Conservation (phyloP, 257 asterid genomes). For the Perilla frutescens region DNA sequence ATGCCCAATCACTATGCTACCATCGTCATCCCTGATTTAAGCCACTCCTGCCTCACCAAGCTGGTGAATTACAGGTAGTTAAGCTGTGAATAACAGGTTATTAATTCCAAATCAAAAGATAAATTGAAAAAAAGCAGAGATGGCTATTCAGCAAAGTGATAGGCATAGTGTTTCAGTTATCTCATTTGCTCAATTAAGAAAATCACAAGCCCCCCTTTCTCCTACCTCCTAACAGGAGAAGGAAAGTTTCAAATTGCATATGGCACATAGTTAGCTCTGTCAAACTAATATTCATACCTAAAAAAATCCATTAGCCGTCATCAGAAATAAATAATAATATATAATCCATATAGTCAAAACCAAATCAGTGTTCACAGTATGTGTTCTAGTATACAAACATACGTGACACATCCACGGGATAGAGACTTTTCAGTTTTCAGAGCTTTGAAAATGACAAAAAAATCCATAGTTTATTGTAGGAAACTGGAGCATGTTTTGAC, state of each 20-base stretch:
- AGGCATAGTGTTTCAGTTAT: background rate
- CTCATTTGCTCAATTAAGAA: background rate
- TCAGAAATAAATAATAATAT: background rate
- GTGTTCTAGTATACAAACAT: background rate
- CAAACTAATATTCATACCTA: background rate
- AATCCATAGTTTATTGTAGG: background rate
- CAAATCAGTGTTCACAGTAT: background rate
- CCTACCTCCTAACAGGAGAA: background rate
- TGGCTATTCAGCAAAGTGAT: background rate
- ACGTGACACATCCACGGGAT: background rate
- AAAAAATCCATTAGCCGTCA: background rate
- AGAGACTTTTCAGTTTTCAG: background rate
- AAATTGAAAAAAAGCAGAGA: background rate
- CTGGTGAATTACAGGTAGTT: background rate
- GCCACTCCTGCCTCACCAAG: conserved; percentile 18
- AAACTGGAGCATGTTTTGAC: background rate
- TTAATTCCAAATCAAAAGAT: too few relatives aligned
- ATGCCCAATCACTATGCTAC: conserved; percentile 3
- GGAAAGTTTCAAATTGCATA: background rate
- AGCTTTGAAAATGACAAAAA: background rate
- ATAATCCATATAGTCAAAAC: background rate
- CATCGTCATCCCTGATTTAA: conserved; percentile 8
- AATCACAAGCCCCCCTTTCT: background rate
- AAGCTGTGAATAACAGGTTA: conserved; percentile 3
- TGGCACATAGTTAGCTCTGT: too few relatives aligned